These are phyloP conservation scores for Phlyctochytrium arcticum DNA, from an alignment of 192 early-diverging fungal species.

Conservation along the genomic window DNA sequence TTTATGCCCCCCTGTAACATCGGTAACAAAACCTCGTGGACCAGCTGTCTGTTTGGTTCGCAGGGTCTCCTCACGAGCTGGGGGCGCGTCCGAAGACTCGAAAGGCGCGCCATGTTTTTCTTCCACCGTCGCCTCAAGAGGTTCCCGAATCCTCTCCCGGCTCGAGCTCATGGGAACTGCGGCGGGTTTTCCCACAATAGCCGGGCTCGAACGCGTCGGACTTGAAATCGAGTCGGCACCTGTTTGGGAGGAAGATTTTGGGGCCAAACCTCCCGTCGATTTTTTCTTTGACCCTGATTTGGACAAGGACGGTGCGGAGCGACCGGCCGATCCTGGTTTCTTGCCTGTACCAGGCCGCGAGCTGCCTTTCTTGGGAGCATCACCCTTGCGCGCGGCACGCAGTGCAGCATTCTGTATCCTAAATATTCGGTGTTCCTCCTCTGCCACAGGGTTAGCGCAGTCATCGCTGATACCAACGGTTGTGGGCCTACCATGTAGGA, in stretches of 20 bases:
- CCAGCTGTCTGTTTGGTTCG: not conserved
- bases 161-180: not conserved
- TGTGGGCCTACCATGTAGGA: not conserved
- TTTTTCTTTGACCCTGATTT: not conserved
- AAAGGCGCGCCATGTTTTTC: not conserved
- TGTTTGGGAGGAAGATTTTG: not conserved
- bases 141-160: not conserved
- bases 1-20: not conserved
- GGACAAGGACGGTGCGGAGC: not conserved
- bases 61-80: not conserved
- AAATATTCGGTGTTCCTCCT: not conserved
- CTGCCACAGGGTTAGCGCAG: not conserved
- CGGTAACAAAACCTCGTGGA: not conserved
- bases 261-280: not conserved
- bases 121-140: not conserved
- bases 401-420: not conserved
- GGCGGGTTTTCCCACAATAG: too few relatives aligned
- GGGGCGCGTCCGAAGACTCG: not conserved
- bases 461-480: not conserved
- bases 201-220: not conserved
- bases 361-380: not conserved
- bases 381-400: not conserved
- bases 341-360: not conserved
- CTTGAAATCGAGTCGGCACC: not conserved
- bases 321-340: not conserved